Evolutionary conservation across 192 early-diverging fungal species (phyloP).

Genomic region (Radiomyces spectabilis): DNA sequence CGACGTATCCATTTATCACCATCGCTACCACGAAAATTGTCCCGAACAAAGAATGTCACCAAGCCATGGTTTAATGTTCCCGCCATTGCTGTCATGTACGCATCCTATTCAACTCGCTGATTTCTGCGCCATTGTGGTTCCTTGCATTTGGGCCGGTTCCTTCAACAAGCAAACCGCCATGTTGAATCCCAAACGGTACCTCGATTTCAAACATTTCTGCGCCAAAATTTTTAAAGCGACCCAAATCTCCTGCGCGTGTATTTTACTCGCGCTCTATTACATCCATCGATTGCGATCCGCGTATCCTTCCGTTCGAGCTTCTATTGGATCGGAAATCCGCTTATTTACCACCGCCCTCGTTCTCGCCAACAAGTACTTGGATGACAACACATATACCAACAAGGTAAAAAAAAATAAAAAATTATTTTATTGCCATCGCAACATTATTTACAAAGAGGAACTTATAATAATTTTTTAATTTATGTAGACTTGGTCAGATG

Average conservation of each 20-base stretch:
- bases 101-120: constrained; percentile 26
- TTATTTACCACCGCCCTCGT: constrained; percentile 81
- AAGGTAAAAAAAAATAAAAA: constrained; percentile 30
- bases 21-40: too few species aligned
- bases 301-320: constrained; percentile 50
- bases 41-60: too few species aligned
- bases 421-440: neutral
- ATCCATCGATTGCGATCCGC: constrained; percentile 48
- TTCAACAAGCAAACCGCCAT: neutral
- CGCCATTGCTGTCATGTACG: constrained; percentile 5
- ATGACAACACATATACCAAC: constrained; percentile 89
- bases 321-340: constrained; percentile 70
- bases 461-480: constrained; percentile 11
- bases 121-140: constrained; percentile 23
- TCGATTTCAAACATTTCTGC: constrained; percentile 39
- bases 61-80: too few species aligned
- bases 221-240: constrained; percentile 49
- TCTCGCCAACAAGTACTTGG: constrained; percentile 78
- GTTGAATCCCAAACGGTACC: neutral
- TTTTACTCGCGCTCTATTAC: constrained; percentile 57
- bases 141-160: constrained; percentile 26
- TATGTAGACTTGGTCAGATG: constrained; percentile 63
- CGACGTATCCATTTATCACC: too few species aligned
- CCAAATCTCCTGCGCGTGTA: constrained; percentile 54
- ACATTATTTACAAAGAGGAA: constrained; percentile 1